A percentile compares a stretch with the other conserved stretches of the same genome.
These are phyloP conservation scores for Cucurbita pepo DNA, from an alignment of 306 rosid genomes.

Conservation along the genomic window DNA sequence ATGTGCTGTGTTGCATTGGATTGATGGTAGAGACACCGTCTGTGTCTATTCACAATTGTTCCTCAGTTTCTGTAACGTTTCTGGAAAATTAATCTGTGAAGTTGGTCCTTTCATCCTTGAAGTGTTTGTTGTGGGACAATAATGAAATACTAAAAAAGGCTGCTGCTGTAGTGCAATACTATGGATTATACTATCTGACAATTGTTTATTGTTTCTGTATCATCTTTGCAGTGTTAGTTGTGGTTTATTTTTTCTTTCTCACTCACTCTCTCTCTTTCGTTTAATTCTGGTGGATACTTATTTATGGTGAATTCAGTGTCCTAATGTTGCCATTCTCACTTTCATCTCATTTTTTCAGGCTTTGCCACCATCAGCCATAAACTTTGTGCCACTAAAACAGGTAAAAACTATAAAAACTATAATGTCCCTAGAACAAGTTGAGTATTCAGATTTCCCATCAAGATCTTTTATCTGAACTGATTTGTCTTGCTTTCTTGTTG, in stretches of 20 bases:
- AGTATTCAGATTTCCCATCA: neutral
- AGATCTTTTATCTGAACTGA: neutral
- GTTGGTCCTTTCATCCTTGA: neutral
- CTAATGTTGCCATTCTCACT: constrained; percentile 1
- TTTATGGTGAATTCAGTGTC: neutral
- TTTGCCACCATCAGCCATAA: constrained; percentile 62
- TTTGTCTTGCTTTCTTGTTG: neutral
- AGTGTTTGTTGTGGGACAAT: neutral
- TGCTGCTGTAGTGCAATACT: neutral
- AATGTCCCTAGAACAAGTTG: neutral
- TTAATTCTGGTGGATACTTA: neutral
- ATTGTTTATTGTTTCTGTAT: too few species aligned
- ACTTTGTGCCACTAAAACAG: constrained; percentile 79
- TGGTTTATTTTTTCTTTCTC: too few species aligned
- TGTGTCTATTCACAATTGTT: neutral
- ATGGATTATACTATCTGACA: neutral
- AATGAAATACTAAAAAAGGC: neutral
- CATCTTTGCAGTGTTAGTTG: too few species aligned
- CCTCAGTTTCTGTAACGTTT: neutral
- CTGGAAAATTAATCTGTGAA: neutral
- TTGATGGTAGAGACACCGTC: neutral
- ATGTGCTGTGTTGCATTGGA: neutral
- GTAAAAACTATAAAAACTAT: constrained; percentile 24
- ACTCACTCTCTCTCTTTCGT: neutral
- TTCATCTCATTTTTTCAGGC: constrained; percentile 38